Conservation (phyloP, 2,329 filamentous ascomycete genomes). For the Cyclaneusma minus region DNA sequence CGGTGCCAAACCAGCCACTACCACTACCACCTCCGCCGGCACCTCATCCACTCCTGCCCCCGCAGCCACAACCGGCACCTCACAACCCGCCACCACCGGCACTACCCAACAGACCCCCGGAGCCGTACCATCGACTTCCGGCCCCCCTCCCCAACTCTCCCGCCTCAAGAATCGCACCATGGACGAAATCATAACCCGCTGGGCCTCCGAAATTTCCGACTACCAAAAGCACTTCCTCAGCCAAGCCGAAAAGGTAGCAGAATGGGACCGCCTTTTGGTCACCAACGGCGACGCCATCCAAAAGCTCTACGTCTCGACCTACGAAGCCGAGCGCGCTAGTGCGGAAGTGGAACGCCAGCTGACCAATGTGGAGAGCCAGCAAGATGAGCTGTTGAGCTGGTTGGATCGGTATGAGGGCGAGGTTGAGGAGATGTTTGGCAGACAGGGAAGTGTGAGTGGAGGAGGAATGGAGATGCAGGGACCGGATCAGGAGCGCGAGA, state of each 20-base stretch:
- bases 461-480: conserved; percentile 63
- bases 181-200: conserved; percentile 95
- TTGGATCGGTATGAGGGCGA: conserved; percentile 84
- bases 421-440: conserved; percentile 74
- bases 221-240: conserved; percentile 95
- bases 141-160: conserved; percentile 71
- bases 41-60: conserved; percentile 14
- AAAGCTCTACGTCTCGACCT: conserved; percentile 79
- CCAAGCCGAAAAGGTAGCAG: conserved; percentile 72
- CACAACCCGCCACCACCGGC: conserved; percentile 9
- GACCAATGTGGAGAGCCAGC: conserved; percentile 76
- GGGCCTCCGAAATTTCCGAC: conserved; percentile 87
- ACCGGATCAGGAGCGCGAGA: conserved; percentile 88
- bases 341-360: conserved; percentile 89
- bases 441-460: conserved; percentile 48
- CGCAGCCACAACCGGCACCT: conserved; percentile 9
- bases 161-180: conserved; percentile 96
- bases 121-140: conserved; percentile 61
- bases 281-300: conserved; percentile 93
- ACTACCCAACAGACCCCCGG: conserved; percentile 23
- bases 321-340: conserved; percentile 85
- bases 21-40: conserved; percentile 5
- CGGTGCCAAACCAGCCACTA: conserved; percentile 13
- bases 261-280: conserved; percentile 84
- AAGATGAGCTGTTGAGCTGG: conserved; percentile 78